A percentile compares a stretch with the other conserved stretches of the same genome.
These are phyloP conservation scores for Phlebiopsis flavidoalba DNA, from an alignment of 768 basidiomycete species.

Conservation along the genomic window DNA sequence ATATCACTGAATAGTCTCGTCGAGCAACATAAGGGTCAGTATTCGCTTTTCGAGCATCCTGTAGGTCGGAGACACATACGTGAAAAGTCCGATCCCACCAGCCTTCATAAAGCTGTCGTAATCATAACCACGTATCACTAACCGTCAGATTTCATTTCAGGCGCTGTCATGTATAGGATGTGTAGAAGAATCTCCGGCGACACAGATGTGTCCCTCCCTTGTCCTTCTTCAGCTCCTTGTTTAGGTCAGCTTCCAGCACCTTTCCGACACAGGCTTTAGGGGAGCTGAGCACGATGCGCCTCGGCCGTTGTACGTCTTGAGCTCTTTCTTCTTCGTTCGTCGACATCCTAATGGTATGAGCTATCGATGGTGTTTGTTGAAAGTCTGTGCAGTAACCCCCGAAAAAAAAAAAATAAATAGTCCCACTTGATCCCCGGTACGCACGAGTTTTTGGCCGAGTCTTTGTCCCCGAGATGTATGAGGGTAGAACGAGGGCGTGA, in stretches of 20 bases:
- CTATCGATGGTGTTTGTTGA: too few species aligned
- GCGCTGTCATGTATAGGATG: too few species aligned
- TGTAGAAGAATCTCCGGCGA: neutral
- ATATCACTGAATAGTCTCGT: neutral
- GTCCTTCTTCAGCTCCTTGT: conserved; percentile 23
- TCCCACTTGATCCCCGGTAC: too few species aligned
- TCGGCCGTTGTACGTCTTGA: neutral
- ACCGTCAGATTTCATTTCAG: too few species aligned
- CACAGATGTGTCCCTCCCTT: neutral
- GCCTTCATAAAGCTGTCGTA: conserved; percentile 2
- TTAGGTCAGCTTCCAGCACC: conserved; percentile 6
- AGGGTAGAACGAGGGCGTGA: too few species aligned
- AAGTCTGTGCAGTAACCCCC: too few species aligned
- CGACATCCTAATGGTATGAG: neutral
- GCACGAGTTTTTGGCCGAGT: too few species aligned
- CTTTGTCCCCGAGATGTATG: too few species aligned
- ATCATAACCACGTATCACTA: too few species aligned
- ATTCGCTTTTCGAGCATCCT: neutral
- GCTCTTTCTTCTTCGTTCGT: conserved; percentile 3
- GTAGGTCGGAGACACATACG: neutral
- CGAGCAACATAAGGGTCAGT: neutral
- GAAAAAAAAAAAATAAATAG: too few species aligned
- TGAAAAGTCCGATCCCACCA: conserved; percentile 8
- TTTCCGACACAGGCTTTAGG: conserved; percentile 5
- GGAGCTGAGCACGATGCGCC: conserved; percentile 9